phyloP scores from a whole-genome alignment of 176 grass and related monocot species.

The Musa acuminata region DNA sequence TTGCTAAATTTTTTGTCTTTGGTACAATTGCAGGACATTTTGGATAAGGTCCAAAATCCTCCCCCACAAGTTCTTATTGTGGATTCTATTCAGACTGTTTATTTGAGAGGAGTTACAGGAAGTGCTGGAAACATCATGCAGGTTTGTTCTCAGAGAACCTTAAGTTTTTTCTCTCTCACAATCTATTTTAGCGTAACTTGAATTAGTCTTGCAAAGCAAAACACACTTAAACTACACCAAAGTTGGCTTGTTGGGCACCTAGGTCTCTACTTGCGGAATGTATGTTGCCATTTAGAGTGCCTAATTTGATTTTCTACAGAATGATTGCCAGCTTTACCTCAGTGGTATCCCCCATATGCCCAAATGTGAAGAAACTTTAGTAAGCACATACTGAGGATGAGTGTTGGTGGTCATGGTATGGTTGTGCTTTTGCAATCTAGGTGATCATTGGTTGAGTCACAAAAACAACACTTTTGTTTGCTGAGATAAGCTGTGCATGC shows the following conservation, averaged over 20 bases:
- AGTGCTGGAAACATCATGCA: slow-evolving; percentile 79
- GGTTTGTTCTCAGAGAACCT: slow-evolving; percentile 30
- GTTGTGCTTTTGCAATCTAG: too few relatives aligned
- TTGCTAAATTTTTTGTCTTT: neutral
- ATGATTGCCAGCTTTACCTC: neutral
- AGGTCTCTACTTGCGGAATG: neutral
- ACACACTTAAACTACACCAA: neutral
- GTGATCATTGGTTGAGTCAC: too few relatives aligned
- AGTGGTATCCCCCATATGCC: too few relatives aligned
- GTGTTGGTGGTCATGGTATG: too few relatives aligned
- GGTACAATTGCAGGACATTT: slow-evolving; percentile 67
- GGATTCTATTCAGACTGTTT: slow-evolving; percentile 97
- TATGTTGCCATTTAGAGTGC: neutral
- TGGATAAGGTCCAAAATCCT: slow-evolving; percentile 63
- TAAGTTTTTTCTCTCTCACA: neutral
- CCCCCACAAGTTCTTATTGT: slow-evolving; percentile 70
- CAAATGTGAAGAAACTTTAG: too few relatives aligned
- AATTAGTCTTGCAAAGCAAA: too few relatives aligned
- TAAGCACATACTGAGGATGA: too few relatives aligned
- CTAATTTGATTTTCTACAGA: neutral
- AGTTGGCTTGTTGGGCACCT: neutral
- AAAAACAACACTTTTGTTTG: too few relatives aligned
- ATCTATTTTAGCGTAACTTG: neutral
- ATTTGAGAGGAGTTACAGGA: slow-evolving; percentile 72
- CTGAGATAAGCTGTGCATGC: too few relatives aligned